Conservation (phyloP, 192 early-diverging fungal genomes). For the Backusella parvicylindrica region DNA sequence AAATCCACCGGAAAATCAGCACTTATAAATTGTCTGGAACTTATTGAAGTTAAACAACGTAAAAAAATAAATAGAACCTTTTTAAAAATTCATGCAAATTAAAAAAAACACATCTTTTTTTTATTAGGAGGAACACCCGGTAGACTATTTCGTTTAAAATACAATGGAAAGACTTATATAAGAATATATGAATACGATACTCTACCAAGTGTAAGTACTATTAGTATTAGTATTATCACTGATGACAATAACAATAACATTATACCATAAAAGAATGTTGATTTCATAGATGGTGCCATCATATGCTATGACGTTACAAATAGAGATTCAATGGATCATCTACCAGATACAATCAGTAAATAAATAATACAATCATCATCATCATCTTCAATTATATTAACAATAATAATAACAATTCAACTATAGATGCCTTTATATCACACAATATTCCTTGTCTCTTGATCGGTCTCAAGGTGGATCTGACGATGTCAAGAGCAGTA, state of each 20-base stretch:
- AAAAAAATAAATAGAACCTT: not conserved
- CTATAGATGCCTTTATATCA: conserved; percentile 12
- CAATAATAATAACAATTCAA: not conserved
- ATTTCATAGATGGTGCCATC: conserved; percentile 20
- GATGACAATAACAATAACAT: not conserved
- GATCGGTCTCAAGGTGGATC: conserved; percentile 27
- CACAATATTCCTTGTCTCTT: conserved; percentile 21
- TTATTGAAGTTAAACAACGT: conserved; percentile 6
- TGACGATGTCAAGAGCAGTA: conserved; percentile 17
- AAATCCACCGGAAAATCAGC: conserved; percentile 25
- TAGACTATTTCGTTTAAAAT: conserved; percentile 12
- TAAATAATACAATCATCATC: too few species aligned
- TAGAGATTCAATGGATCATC: conserved; percentile 27
- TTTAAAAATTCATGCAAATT: not conserved
- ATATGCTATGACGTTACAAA: conserved; percentile 28
- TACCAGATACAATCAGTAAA: conserved; percentile 34
- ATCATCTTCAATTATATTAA: too few species aligned
- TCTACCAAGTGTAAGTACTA: not conserved
- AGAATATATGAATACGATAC: not conserved
- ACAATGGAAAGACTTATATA: not conserved
- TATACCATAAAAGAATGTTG: not conserved
- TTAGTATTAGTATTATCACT: too few species aligned
- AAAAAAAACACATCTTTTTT: not conserved
- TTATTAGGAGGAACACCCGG: not conserved
- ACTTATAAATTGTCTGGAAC: conserved; percentile 14